Conservation (phyloP, 177 flowering plant species). For the Tripterygium wilfordii region DNA sequence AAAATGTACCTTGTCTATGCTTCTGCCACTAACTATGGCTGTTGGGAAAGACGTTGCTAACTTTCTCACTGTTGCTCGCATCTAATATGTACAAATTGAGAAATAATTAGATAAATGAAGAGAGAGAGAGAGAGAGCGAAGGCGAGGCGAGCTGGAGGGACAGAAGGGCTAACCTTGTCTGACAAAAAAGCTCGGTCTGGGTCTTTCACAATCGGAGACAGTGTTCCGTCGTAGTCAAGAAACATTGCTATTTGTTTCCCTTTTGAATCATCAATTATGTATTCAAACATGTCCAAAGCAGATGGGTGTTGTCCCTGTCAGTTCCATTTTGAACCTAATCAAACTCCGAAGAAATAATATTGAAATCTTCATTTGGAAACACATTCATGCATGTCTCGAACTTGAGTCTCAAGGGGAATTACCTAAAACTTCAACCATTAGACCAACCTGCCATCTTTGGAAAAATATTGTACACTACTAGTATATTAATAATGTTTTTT, state of each 20-base stretch:
- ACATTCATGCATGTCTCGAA: too few species aligned
- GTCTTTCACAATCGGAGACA: too few species aligned
- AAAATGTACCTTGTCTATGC: conserved; percentile 59
- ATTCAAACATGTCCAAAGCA: conserved; percentile 60
- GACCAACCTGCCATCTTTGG: too few species aligned
- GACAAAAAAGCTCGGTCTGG: conserved; percentile 79
- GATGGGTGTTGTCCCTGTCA: conserved; percentile 55
- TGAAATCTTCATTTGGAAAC: too few species aligned
- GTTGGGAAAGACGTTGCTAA: conserved; percentile 59
- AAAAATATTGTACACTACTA: too few species aligned
- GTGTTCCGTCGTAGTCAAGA: conserved; percentile 69
- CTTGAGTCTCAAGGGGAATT: too few species aligned
- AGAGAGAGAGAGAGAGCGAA: too few species aligned
- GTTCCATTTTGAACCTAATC: too few species aligned
- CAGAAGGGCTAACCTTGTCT: conserved; percentile 24
- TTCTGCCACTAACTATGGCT: conserved; percentile 67
- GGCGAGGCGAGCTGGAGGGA: background rate
- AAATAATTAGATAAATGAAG: too few species aligned
- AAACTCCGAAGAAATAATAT: too few species aligned
- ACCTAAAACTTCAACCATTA: too few species aligned
- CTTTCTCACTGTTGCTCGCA: conserved; percentile 56
- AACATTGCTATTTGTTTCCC: conserved; percentile 78
- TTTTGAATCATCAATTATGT: conserved; percentile 49
- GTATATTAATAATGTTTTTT: too few species aligned
- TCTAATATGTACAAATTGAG: conserved; percentile 23